These are phyloP conservation scores for Ophiostoma fasciatum DNA, from an alignment of 2,329 filamentous ascomycete species.

Conservation along the genomic window DNA sequence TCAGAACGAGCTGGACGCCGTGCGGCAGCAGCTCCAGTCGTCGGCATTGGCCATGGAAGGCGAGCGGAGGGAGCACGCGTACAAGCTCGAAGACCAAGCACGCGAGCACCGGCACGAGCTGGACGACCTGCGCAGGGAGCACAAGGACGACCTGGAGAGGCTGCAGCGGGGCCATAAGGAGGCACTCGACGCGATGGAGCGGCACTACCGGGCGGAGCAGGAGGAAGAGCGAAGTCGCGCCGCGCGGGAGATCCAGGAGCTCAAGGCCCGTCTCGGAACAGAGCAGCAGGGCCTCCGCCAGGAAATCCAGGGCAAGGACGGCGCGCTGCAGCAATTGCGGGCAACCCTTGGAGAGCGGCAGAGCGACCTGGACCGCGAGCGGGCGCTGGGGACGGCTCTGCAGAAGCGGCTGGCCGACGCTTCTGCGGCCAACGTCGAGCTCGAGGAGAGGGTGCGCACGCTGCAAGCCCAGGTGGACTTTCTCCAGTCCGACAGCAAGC, in stretches of 20 bases:
- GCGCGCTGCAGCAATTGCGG: constrained; percentile 35
- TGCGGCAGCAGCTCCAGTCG: constrained; percentile 31
- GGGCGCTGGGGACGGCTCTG: constrained; percentile 39
- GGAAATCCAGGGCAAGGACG: constrained; percentile 35
- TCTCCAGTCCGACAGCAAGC: constrained; percentile 77
- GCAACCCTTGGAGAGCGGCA: constrained; percentile 30
- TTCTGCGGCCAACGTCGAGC: constrained; percentile 43
- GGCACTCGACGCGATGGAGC: constrained; percentile 49
- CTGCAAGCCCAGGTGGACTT: constrained; percentile 75
- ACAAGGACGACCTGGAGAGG: constrained; percentile 39
- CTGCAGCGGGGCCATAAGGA: constrained; percentile 49
- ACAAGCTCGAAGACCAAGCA: constrained; percentile 38
- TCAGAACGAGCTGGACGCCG: constrained; percentile 46
- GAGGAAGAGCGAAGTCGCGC: constrained; percentile 47
- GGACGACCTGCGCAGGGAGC: constrained; percentile 36
- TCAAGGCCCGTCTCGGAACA: constrained; percentile 36
- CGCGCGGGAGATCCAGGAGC: constrained; percentile 48
- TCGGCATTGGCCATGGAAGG: constrained; percentile 26
- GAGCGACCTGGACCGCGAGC: constrained; percentile 46
- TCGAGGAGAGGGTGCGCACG: constrained; percentile 63
- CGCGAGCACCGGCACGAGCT: constrained; percentile 40
- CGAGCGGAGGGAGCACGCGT: constrained; percentile 29
- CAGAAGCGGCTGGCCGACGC: constrained; percentile 41
- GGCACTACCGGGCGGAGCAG: constrained; percentile 47
- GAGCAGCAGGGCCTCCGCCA: constrained; percentile 37